Evolutionary conservation across 176 grass and related monocot species (phyloP), one percentile per base, ranked within the genome.

Genomic region (Oryza brachyantha): DNA sequence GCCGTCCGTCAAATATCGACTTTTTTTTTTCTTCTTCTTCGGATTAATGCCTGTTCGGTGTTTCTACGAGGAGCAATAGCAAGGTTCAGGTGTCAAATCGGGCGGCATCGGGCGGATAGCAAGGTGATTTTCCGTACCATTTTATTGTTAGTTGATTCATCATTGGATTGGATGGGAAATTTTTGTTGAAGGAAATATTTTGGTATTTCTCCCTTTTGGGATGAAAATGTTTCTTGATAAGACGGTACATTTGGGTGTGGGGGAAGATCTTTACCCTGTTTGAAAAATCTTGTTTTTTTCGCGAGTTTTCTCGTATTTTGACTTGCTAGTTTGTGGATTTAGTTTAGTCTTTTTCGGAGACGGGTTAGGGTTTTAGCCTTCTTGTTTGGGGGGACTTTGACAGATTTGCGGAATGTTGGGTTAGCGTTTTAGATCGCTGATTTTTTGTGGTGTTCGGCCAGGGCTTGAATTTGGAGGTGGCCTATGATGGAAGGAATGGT

Each of bases 401-500:
- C 45, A 25, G 19, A 57, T 73, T 46, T 66, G 59, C 55, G 40
- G 10, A 39, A 63, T 86, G 52, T 7, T 29, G 1, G 3, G 65
- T 42, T 65, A 35, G 42, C 71, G 79, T 74, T 86, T n/a, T 61
- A 45, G 66, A 43, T 66, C 16, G n/a, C 10, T 77, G 67, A 66
- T 73, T 31, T 16, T 14, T 21, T 28, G 17, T 66, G 17, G 21
- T 48, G 3, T 59, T 82, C 50, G 1, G 39, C 68, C 74, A 84
- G 78, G 66, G 55, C 4, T 74, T 76, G 42, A 80, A 40, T 27
- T 58, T 65, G 40, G 76, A 39, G 64, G 69, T 67, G 39, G 52
- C 76, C 58, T 67, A 60, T 84, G 43, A 19, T 59, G 64, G 67
- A 61, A 81, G 74, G 72, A 28, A 92, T 97, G 94, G 85, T 90